Conservation (phyloP, 1,284 basidiomycete species). For the Mycena sp. region DNA sequence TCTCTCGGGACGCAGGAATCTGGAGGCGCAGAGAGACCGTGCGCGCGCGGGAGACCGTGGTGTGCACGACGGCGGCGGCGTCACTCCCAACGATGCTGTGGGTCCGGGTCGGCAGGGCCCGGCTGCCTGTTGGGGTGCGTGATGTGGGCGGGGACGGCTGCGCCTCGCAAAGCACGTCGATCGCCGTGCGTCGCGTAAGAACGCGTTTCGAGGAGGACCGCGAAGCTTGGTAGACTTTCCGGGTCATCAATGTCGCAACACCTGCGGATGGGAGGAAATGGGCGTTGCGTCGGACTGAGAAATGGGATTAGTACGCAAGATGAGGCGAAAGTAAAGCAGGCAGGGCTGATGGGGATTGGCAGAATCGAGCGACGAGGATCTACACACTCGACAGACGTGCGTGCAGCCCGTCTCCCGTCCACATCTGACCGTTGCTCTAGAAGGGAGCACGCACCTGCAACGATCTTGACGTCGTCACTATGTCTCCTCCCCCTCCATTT, state of each 20-base stretch:
- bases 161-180: slow-evolving; percentile 1
- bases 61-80: background rate
- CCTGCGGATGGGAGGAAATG: background rate
- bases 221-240: background rate
- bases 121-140: background rate
- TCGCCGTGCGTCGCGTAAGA: background rate
- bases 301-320: background rate
- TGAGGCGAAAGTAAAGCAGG: background rate
- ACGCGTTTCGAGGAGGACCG: background rate
- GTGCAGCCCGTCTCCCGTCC: no score
- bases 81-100: background rate
- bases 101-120: background rate
- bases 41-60: background rate
- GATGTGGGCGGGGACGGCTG: background rate
- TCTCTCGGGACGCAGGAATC: background rate
- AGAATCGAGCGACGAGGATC: no score
- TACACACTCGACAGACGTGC: no score
- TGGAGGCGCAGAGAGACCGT: background rate
- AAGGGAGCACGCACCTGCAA: slow-evolving; percentile 5
- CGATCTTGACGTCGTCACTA: slow-evolving; percentile 1
- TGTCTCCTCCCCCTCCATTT: background rate
- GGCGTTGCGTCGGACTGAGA: background rate
- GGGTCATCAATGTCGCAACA: background rate
- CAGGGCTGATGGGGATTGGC: no score
- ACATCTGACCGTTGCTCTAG: background rate